phyloP scores from a whole-genome alignment of 208 protist genomes.

The Dictyostelium gargantuum region DNA sequence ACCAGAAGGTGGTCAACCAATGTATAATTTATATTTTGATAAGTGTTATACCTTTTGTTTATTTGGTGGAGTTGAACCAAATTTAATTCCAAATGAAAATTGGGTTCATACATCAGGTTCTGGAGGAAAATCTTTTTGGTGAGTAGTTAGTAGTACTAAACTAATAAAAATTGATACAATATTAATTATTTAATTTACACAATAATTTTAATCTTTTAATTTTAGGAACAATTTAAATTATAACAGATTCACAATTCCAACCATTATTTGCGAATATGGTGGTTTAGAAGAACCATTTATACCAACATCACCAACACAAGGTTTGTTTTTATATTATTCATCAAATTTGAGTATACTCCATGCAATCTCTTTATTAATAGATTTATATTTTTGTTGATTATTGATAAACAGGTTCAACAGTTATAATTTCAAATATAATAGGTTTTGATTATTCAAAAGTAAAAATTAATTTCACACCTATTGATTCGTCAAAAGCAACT shows the following conservation, averaged over 20 bases:
- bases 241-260: not conserved
- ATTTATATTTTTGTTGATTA: no score
- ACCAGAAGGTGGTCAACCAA: not conserved
- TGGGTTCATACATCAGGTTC: not conserved
- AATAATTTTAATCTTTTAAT: not conserved
- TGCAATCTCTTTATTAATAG: no score
- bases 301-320: not conserved
- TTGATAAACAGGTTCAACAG: no score
- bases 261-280: not conserved
- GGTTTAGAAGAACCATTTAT: not conserved
- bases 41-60: not conserved
- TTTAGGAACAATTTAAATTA: not conserved
- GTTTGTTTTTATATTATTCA: no score
- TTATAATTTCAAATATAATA: not conserved
- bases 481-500: not conserved
- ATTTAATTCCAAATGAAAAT: not conserved
- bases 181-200: no score
- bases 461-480: not conserved
- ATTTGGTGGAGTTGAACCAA: not conserved
- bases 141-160: no score
- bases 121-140: not conserved
- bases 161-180: no score
- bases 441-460: not conserved
- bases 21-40: constrained; percentile 5
- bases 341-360: no score